These are phyloP conservation scores for Xylaria sp. DNA, from an alignment of 2,329 filamentous ascomycete species.

Conservation along the genomic window DNA sequence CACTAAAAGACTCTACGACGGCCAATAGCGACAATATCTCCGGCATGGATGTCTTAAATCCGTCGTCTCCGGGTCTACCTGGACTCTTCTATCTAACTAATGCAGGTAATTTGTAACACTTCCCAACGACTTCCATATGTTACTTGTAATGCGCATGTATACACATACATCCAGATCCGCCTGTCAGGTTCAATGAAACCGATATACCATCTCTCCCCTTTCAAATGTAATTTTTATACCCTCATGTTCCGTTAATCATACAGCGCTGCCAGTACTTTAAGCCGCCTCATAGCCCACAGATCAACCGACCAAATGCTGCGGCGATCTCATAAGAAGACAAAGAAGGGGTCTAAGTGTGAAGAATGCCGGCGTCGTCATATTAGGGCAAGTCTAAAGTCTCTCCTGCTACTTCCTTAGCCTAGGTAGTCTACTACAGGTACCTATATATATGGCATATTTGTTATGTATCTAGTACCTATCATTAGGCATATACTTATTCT, in stretches of 20 bases:
- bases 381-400: conserved; percentile 30
- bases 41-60: conserved; percentile 12
- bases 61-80: neutral
- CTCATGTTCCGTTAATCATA: neutral
- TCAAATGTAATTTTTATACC: neutral
- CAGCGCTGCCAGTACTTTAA: neutral
- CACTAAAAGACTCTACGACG: neutral
- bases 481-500: neutral
- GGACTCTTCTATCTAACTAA: neutral
- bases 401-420: neutral
- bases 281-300: too few species aligned
- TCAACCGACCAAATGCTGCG: conserved; percentile 24
- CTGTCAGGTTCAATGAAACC: neutral
- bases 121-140: neutral
- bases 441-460: neutral
- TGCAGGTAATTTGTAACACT: neutral
- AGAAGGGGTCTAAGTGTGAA: conserved; percentile 35
- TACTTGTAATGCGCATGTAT: neutral
- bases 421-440: neutral
- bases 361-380: conserved; percentile 37
- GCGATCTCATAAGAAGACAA: conserved; percentile 36
- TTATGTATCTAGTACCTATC: neutral
- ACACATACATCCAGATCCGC: neutral
- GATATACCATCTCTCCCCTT: neutral
- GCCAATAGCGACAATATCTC: conserved; percentile 1